phyloP scores from a whole-genome alignment of 208 protist species.

The Acanthamoeba quina region DNA sequence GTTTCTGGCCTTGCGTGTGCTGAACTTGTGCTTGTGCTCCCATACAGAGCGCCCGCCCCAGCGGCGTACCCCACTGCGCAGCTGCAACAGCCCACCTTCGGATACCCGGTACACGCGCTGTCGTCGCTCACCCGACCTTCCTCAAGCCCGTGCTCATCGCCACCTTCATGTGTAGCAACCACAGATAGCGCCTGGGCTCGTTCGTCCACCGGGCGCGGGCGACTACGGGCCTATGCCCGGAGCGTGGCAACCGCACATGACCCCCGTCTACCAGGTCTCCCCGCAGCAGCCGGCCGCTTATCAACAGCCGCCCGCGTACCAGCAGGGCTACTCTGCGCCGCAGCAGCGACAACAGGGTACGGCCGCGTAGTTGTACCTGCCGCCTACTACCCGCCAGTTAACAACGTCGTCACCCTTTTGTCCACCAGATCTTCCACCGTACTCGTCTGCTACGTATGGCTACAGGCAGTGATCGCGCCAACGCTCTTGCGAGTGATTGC shows the following conservation, averaged over 20 bases:
- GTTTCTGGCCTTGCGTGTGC: background rate
- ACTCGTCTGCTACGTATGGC: background rate
- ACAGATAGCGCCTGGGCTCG: background rate
- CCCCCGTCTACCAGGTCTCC: background rate
- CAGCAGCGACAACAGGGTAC: background rate
- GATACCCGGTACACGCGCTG: background rate
- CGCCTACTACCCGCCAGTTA: background rate
- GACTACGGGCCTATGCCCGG: slow-evolving; percentile 36
- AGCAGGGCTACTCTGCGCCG: background rate
- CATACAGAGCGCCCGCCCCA: background rate
- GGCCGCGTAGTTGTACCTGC: background rate
- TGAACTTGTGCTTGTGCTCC: background rate
- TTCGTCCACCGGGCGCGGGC: background rate
- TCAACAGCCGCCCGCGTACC: background rate
- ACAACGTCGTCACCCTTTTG: background rate
- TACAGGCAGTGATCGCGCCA: background rate
- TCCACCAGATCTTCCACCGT: background rate
- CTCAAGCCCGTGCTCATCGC: background rate
- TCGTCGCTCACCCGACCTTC: background rate
- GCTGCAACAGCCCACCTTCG: background rate
- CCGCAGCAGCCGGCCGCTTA: background rate
- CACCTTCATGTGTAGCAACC: background rate
- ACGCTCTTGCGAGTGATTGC: background rate
- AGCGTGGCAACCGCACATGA: slow-evolving; percentile 50
- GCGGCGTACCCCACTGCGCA: slow-evolving; percentile 4